Base-by-base conservation (phyloP, 2,329 filamentous ascomycete genomes). In the Diaporthe humulicola region DNA sequence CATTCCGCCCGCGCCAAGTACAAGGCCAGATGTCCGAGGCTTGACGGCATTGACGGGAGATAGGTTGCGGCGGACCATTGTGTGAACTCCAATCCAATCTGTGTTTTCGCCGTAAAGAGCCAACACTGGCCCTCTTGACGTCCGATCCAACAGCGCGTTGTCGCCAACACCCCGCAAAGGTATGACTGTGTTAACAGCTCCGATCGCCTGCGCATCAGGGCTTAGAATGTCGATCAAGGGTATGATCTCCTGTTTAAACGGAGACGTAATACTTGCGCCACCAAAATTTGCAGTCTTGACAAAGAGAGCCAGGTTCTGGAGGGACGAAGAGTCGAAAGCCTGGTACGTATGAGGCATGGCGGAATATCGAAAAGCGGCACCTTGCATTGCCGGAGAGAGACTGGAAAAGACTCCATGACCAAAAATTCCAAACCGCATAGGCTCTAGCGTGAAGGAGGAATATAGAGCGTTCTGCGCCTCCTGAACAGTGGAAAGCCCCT, bases 91-190 rank as follows among this genome's bases (percentile, higher is more conserved):
- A 30, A 92, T 91, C 88, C 91, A 93, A 80, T 93, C 91, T 0
- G 91, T 93, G 74, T 93, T 93, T 71, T 93, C 90, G 10, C 91
- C 91, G 76, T 92, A 91, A 3, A 92, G 84, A 3, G 88, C 89
- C 74, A 87, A 86, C 22, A 91, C 86, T 0, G 87, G 86, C 0
- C 90, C 90, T 12, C 88, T 86, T 64, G 88, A 87, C 74, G 89
- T 88, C 73, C 88, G 85, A 74, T 89, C 86, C 40, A 87, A 85
- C 7, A 81, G 80, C 12, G 48, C 45, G n/a, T 87, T 84, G 10
- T 82, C 78, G 12, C 82, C 81, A 2, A 86, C 79, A 33, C 86
- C 84, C 54, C 90, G 87, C 10, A 92, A 85, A 1, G 91, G 91
- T 42, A 93, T 86, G n/a, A 93, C 81, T 0, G 91, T 92, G 77